phyloP scores from a whole-genome alignment of 352 stramenopile genomes.

The Globisporangium solare region DNA sequence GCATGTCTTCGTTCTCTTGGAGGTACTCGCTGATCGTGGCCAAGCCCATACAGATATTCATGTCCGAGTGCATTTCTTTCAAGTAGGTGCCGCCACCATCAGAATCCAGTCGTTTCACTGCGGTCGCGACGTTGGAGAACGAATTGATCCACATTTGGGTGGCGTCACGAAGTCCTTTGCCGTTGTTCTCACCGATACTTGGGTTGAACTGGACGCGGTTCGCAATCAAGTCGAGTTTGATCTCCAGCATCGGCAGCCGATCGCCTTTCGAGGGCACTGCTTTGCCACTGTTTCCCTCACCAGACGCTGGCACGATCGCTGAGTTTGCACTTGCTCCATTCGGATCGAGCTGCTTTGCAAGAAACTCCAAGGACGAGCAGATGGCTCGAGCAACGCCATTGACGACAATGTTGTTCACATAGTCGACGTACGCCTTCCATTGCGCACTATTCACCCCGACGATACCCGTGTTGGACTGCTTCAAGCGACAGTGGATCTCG shows the following conservation, averaged over 20 bases:
- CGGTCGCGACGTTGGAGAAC: slow-evolving; percentile 94
- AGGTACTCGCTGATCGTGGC: slow-evolving; percentile 93
- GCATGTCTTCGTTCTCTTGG: slow-evolving; percentile 90
- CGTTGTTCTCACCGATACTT: slow-evolving; percentile 85
- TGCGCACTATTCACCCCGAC: slow-evolving; percentile 92
- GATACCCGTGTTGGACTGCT: slow-evolving; percentile 95
- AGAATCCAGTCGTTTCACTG: slow-evolving; percentile 95
- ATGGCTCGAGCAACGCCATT: slow-evolving; percentile 89
- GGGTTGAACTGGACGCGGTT: slow-evolving; percentile 87
- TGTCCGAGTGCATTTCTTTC: slow-evolving; percentile 96
- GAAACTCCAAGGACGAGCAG: slow-evolving; percentile 85
- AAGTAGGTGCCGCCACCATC: slow-evolving; percentile 94
- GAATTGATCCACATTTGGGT: slow-evolving; percentile 96
- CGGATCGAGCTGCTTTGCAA: slow-evolving; percentile 93
- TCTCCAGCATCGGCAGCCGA: slow-evolving; percentile 94
- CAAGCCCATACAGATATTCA: slow-evolving; percentile 92
- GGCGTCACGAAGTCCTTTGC: slow-evolving; percentile 92
- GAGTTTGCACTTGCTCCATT: slow-evolving; percentile 37
- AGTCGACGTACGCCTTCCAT: slow-evolving; percentile 97
- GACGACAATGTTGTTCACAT: slow-evolving; percentile 97
- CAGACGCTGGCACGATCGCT: slow-evolving; percentile 24
- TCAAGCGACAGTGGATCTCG: slow-evolving; percentile 94
- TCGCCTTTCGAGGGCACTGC: slow-evolving; percentile 31
- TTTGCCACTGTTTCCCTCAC: slow-evolving; percentile 34
- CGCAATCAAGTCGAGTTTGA: slow-evolving; percentile 94